These are phyloP conservation scores for Mycena venus DNA, from an alignment of 768 basidiomycete genomes.

Conservation along the genomic window DNA sequence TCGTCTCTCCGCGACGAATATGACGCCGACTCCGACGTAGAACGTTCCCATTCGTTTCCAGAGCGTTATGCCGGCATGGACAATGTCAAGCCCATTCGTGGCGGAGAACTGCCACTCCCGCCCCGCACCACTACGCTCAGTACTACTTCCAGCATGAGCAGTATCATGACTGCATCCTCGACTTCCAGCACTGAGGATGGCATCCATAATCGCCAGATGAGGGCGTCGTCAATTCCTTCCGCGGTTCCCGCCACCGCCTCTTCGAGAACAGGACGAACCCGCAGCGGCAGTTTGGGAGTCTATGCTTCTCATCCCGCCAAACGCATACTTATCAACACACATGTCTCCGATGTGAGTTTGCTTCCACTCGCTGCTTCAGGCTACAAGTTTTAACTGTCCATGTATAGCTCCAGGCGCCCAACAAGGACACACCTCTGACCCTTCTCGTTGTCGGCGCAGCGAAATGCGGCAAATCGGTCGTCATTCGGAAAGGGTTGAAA, in stretches of 20 bases:
- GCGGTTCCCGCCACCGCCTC: constrained; percentile 21
- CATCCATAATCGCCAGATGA: constrained; percentile 50
- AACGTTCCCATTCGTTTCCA: constrained; percentile 59
- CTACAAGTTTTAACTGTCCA: constrained; percentile 1
- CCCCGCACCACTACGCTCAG: constrained; percentile 62
- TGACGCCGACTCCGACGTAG: constrained; percentile 66
- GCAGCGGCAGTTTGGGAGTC: constrained; percentile 74
- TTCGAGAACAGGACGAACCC: constrained; percentile 59
- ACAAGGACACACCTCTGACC: constrained; percentile 56
- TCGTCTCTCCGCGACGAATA: constrained; percentile 56
- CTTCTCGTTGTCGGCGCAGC: constrained; percentile 85
- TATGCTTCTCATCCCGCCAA: constrained; percentile 51
- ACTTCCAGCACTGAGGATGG: constrained; percentile 54
- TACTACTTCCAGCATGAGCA: constrained; percentile 53
- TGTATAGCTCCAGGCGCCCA: constrained; percentile 27
- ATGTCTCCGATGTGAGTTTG: constrained; percentile 39
- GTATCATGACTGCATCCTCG: constrained; percentile 51
- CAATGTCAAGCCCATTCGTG: constrained; percentile 51
- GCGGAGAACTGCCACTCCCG: constrained; percentile 74
- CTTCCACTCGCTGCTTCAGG: constrained; percentile 4
- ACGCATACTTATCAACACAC: constrained; percentile 54
- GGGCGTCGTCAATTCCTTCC: constrained; percentile 48
- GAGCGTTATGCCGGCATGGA: constrained; percentile 32
- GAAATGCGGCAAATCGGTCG: constrained; percentile 88
- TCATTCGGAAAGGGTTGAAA: constrained; percentile 83